Conservation (phyloP, 345 rosid species). For the Gynandropsis gynandra region DNA sequence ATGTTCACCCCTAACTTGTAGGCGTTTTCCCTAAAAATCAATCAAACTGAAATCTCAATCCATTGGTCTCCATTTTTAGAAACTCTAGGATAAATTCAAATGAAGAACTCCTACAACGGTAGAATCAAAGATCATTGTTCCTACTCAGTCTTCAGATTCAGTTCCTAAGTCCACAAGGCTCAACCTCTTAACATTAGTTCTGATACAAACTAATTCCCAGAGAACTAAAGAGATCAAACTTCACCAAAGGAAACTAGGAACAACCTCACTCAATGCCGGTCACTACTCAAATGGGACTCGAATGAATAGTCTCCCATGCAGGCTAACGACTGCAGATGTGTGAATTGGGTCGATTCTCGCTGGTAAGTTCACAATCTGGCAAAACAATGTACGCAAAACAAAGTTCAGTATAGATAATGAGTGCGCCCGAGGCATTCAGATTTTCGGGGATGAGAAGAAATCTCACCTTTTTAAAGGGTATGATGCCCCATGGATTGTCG, state of each 20-base stretch:
- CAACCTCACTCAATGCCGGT: conserved; percentile 9
- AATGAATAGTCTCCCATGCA: conserved; percentile 74
- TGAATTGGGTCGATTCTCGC: conserved; percentile 74
- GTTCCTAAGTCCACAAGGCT: too few species aligned
- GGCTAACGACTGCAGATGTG: conserved; percentile 81
- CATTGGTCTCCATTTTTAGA: too few species aligned
- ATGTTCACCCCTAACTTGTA: too few species aligned
- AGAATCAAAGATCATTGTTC: too few species aligned
- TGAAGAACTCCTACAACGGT: too few species aligned
- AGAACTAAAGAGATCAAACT: too few species aligned
- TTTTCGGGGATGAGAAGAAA: not conserved
- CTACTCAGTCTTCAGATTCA: too few species aligned
- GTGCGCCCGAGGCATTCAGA: not conserved
- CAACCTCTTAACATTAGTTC: too few species aligned
- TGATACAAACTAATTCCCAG: too few species aligned
- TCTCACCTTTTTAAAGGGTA: conserved; percentile 77
- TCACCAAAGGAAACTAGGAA: conserved; percentile 1
- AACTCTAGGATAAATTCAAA: too few species aligned
- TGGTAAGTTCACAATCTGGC: conserved; percentile 71
- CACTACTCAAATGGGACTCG: conserved; percentile 66
- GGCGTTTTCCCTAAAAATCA: too few species aligned
- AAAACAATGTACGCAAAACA: conserved; percentile 1
- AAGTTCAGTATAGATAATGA: not conserved
- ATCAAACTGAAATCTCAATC: too few species aligned
- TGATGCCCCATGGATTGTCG: conserved; percentile 94